These are phyloP conservation scores for Pisolithus albus DNA, from an alignment of 768 basidiomycete species.

Conservation along the genomic window DNA sequence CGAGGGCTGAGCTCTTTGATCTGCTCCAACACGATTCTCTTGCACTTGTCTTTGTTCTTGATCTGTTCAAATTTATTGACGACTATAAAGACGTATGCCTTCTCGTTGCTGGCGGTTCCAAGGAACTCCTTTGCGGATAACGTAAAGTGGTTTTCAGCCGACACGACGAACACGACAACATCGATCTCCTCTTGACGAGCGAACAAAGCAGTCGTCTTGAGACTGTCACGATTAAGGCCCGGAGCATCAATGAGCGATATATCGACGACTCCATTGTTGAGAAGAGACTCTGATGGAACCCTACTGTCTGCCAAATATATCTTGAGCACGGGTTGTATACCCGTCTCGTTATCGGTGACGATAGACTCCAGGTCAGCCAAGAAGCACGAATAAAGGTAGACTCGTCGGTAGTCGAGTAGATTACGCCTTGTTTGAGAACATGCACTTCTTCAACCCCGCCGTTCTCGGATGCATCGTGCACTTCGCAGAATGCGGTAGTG, in stretches of 20 bases:
- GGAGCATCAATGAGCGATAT: constrained; percentile 98
- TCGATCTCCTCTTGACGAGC: constrained; percentile 97
- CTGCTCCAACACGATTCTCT: constrained; percentile 83
- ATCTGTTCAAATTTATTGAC: constrained; percentile 98
- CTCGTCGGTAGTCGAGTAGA: constrained; percentile 65
- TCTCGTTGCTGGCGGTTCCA: constrained; percentile 87
- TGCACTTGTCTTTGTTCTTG: constrained; percentile 90
- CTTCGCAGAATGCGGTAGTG: constrained; percentile 96
- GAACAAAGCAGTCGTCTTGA: constrained; percentile 93
- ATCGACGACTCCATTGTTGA: constrained; percentile 93
- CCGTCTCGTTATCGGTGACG: constrained; percentile 46
- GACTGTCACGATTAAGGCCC: constrained; percentile 89
- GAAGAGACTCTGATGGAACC: constrained; percentile 71
- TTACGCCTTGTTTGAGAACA: constrained; percentile 57
- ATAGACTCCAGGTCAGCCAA: constrained; percentile 73
- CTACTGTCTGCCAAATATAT: constrained; percentile 83
- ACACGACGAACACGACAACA: constrained; percentile 96
- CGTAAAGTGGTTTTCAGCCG: constrained; percentile 98
- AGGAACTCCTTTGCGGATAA: constrained; percentile 93
- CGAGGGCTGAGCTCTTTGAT: constrained; percentile 88
- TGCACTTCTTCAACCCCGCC: constrained; percentile 80
- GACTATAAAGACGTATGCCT: constrained; percentile 96
- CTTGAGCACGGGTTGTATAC: constrained; percentile 67
- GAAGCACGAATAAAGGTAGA: constrained; percentile 65
- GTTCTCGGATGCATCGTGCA: constrained; percentile 84